These are phyloP conservation scores for Hymenoscyphus albidus DNA, from an alignment of 2,329 filamentous ascomycete genomes.

Conservation along the genomic window DNA sequence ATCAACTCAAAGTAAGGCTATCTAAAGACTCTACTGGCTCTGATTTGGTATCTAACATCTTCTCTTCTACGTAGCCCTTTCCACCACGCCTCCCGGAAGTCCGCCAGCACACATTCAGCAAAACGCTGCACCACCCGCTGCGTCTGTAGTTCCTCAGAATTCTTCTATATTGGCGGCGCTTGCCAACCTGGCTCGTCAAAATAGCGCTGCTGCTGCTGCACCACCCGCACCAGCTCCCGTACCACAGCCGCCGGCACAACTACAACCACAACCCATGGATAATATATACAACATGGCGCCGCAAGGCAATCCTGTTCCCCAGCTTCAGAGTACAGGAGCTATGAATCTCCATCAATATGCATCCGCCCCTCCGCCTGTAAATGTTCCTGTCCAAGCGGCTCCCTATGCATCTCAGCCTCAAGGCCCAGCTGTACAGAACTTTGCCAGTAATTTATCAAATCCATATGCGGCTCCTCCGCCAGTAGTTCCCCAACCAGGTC, in stretches of 20 bases:
- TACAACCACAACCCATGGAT: slow-evolving; percentile 27
- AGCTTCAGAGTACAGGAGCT: slow-evolving; percentile 25
- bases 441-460: slow-evolving; percentile 37
- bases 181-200: slow-evolving; percentile 76
- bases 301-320: slow-evolving; percentile 41
- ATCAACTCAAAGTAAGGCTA: slow-evolving; percentile 58
- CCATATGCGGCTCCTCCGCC: slow-evolving; percentile 38
- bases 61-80: slow-evolving; percentile 49
- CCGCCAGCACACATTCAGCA: slow-evolving; percentile 38
- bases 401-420: slow-evolving; percentile 30
- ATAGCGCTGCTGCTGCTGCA: slow-evolving; percentile 45
- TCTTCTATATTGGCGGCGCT: slow-evolving; percentile 69
- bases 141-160: slow-evolving; percentile 38
- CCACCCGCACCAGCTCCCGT: slow-evolving; percentile 29
- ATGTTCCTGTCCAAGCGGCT: slow-evolving; percentile 41
- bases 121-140: slow-evolving; percentile 37
- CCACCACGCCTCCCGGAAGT: slow-evolving; percentile 68
- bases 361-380: slow-evolving; percentile 55
- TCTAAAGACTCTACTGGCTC: slow-evolving; percentile 20
- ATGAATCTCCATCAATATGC: slow-evolving; percentile 34
- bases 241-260: slow-evolving; percentile 22
- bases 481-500: slow-evolving; percentile 37
- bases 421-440: slow-evolving; percentile 37
- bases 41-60: slow-evolving; percentile 37
- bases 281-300: slow-evolving; percentile 44